phyloP scores from a whole-genome alignment of 108 stramenopile genomes.

The Poteriospumella lacustris region DNA sequence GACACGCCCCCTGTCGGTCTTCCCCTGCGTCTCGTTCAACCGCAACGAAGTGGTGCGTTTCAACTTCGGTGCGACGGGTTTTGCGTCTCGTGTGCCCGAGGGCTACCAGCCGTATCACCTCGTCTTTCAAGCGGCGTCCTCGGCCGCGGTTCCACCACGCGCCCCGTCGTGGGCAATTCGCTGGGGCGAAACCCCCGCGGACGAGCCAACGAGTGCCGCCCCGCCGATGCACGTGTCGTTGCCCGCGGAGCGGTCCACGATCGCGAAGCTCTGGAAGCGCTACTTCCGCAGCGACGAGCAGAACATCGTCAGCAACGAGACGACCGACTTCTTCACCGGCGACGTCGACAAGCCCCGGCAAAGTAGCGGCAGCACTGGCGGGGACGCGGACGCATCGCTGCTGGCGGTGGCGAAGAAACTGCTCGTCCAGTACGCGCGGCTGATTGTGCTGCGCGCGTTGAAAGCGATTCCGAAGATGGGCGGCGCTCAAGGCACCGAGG shows the following conservation, averaged over 20 bases:
- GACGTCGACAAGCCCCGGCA: no score
- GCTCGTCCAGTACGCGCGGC: no score
- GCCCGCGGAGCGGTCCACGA: constrained; percentile 22
- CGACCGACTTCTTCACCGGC: no score
- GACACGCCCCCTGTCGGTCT: constrained; percentile 14
- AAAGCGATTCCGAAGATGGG: no score
- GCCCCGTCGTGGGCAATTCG: constrained; percentile 17
- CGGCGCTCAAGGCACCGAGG: no score
- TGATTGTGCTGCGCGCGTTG: no score
- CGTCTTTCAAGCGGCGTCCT: not conserved
- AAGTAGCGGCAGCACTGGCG: no score
- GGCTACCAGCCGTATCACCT: not conserved
- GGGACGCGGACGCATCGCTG: constrained; percentile 32
- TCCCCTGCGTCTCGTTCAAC: constrained; percentile 38
- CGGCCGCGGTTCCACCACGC: not conserved
- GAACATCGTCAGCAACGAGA: not conserved
- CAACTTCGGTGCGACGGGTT: constrained; percentile 33
- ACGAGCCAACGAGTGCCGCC: no score
- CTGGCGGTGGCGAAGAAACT: no score
- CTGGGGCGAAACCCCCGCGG: no score
- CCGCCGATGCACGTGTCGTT: no score
- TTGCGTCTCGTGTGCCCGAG: constrained; percentile 31
- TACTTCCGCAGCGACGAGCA: not conserved
- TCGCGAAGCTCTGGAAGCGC: not conserved
- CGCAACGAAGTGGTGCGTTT: constrained; percentile 39